Evolutionary conservation across 306 rosid species (phyloP), one percentile per base, ranked within the genome.

Genomic region (Alnus glutinosa): DNA sequence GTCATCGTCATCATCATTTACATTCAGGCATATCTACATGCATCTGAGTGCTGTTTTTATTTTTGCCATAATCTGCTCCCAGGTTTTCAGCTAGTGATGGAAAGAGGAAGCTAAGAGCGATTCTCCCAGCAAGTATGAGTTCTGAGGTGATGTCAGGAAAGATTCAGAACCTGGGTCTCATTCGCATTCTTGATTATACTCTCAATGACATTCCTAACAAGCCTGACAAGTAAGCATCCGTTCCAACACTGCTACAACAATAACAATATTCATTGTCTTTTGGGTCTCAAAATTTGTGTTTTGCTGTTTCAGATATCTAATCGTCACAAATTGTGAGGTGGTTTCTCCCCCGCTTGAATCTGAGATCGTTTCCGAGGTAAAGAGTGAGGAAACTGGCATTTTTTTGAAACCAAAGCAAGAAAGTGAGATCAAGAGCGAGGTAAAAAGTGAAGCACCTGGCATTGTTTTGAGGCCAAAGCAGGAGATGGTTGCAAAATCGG

Each of bases 11-110:
- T 49, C 13, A 49, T 49, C 4, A 49, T 49, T 59, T 28, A 10
- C 13, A 59, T 9, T 3, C 30, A 8, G 62, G 5, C 14, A 55
- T 55, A n/a, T 55, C 9, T 5, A 18, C 62, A 18, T 18, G 28
- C 62, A n/a, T 55, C 23, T 55, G 11, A 52, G n/a, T 15, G 15
- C 57, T 4, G n/a, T 55, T 55, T 48, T 49, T 49, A 10, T 2
- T 49, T 46, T 36, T 12, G 5, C 8, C 10, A 0, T 6, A 6
- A 16, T 73, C 2, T 74, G 54, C 46, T n/a, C 39, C 1, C 16
- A 96, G 99, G 97, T 91, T 93, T 74, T 59, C 78, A n/a, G 99
- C 93, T 3, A 93, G 44, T 28, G 99, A 96, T 78, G 99, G 99
- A 3, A 87, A 79, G 32, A 64, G 6, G 94, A 96, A 88, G 86